Percentiles rank a stretch among this genome's conserved stretches.
phyloP scores from a whole-genome alignment of 768 basidiomycete genomes.

The Calocybe gangraenosa region DNA sequence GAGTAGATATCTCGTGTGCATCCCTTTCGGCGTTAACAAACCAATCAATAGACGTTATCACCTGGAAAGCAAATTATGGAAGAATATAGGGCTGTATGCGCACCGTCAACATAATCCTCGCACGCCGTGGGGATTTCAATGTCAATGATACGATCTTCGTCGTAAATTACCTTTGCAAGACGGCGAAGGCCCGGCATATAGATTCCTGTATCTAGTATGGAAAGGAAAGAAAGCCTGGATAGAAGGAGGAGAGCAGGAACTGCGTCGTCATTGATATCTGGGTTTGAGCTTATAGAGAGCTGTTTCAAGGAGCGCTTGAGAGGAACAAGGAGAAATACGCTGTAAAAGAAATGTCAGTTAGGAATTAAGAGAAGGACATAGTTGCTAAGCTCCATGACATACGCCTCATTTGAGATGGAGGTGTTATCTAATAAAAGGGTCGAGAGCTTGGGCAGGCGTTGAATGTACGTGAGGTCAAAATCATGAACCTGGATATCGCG shows the following conservation, averaged over 20 bases:
- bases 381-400: slow-evolving; percentile 14
- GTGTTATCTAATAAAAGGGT: slow-evolving; percentile 47
- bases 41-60: background rate
- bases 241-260: slow-evolving; percentile 51
- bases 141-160: slow-evolving; percentile 37
- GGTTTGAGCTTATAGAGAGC: slow-evolving; percentile 51
- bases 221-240: slow-evolving; percentile 42
- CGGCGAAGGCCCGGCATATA: slow-evolving; percentile 56
- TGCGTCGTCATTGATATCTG: slow-evolving; percentile 50
- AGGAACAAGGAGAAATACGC: slow-evolving; percentile 53
- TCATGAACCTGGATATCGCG: slow-evolving; percentile 40
- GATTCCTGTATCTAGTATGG: slow-evolving; percentile 50
- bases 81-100: slow-evolving; percentile 11
- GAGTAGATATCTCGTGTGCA: slow-evolving; percentile 45
- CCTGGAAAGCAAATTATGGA: background rate
- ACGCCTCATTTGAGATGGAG: slow-evolving; percentile 62
- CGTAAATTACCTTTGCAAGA: slow-evolving; percentile 33
- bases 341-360: slow-evolving; percentile 21
- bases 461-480: slow-evolving; percentile 46
- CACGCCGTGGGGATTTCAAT: slow-evolving; percentile 53
- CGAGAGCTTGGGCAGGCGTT: slow-evolving; percentile 48
- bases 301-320: slow-evolving; percentile 49
- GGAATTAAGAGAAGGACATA: background rate
- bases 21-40: slow-evolving; percentile 25
- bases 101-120: slow-evolving; percentile 52